Evolutionary conservation across 805 yeast species (phyloP).

Genomic region (Ogataea dorogensis): DNA sequence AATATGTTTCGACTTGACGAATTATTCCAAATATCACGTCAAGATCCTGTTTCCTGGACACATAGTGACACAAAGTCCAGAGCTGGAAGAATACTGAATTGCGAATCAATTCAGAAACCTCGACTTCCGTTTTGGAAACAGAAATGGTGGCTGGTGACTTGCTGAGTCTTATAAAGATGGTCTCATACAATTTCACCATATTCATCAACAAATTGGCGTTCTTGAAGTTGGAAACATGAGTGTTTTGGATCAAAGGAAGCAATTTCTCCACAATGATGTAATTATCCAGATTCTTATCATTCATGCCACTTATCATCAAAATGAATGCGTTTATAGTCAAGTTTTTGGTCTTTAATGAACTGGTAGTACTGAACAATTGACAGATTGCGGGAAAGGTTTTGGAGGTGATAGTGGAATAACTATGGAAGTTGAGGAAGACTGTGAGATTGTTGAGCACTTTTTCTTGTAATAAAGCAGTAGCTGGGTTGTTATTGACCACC

Average conservation of each 20-base stretch:
- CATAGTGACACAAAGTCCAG: slow-evolving; percentile 33
- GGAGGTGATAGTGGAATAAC: slow-evolving; percentile 60
- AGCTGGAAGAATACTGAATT: slow-evolving; percentile 34
- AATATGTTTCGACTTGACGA: slow-evolving; percentile 19
- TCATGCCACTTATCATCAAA: slow-evolving; percentile 42
- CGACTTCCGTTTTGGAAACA: slow-evolving; percentile 25
- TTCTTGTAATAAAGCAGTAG: slow-evolving; percentile 34
- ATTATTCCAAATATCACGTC: slow-evolving; percentile 19
- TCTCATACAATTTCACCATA: slow-evolving; percentile 31
- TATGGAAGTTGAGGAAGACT: slow-evolving; percentile 35
- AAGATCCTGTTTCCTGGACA: slow-evolving; percentile 25
- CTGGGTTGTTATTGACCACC: slow-evolving; percentile 17
- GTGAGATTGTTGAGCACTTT: slow-evolving; percentile 29
- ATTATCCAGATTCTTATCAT: slow-evolving; percentile 62
- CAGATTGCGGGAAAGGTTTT: slow-evolving; percentile 72
- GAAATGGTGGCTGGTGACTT: slow-evolving; percentile 23
- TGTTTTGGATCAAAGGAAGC: slow-evolving; percentile 62
- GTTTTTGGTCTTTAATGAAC: slow-evolving; percentile 74
- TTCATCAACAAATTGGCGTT: slow-evolving; percentile 31
- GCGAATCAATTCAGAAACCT: slow-evolving; percentile 30
- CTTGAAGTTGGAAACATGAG: slow-evolving; percentile 33
- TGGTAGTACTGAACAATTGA: slow-evolving; percentile 77
- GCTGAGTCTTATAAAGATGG: slow-evolving; percentile 29
- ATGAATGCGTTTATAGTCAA: slow-evolving; percentile 62
- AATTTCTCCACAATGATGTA: slow-evolving; percentile 72